phyloP scores from a whole-genome alignment of 2,329 filamentous ascomycete genomes.

The Akanthomyces uredinophilus region DNA sequence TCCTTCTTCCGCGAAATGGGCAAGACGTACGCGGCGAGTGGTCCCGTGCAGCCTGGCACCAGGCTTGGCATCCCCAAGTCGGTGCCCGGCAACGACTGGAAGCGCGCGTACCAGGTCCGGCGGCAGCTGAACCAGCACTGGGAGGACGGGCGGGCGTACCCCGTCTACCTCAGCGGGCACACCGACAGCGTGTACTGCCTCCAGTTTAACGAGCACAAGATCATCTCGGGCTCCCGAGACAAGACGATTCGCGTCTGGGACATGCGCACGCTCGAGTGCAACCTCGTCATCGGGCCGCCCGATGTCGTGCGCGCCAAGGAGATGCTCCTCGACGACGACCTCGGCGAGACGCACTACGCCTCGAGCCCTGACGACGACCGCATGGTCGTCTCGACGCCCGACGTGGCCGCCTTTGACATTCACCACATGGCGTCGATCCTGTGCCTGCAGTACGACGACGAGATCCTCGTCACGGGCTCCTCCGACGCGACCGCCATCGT shows the following conservation, averaged over 20 bases:
- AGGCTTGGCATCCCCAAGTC: slow-evolving; percentile 54
- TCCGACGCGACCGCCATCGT: slow-evolving; percentile 90
- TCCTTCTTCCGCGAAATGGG: slow-evolving; percentile 59
- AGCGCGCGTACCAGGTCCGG: slow-evolving; percentile 74
- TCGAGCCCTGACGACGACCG: slow-evolving; percentile 46
- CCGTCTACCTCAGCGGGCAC: slow-evolving; percentile 89
- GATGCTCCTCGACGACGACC: slow-evolving; percentile 48
- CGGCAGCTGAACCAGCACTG: slow-evolving; percentile 73
- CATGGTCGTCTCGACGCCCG: slow-evolving; percentile 44
- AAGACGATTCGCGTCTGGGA: slow-evolving; percentile 96
- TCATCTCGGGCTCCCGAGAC: slow-evolving; percentile 93
- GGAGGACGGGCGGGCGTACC: slow-evolving; percentile 70
- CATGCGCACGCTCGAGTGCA: slow-evolving; percentile 79
- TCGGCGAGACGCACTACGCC: slow-evolving; percentile 50
- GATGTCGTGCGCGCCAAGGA: slow-evolving; percentile 51
- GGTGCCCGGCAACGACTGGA: slow-evolving; percentile 70
- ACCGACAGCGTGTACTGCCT: slow-evolving; percentile 95
- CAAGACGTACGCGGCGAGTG: slow-evolving; percentile 53
- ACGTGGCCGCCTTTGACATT: slow-evolving; percentile 50
- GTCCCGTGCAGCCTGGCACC: slow-evolving; percentile 45
- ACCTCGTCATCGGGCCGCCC: slow-evolving; percentile 78
- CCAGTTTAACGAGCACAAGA: slow-evolving; percentile 97
- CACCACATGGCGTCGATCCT: slow-evolving; percentile 91
- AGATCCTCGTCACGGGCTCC: slow-evolving; percentile 90
- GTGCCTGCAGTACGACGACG: slow-evolving; percentile 89